Percentiles rank a stretch among this genome's conserved stretches.
phyloP scores from a whole-genome alignment of 495 filamentous ascomycete genomes.

The Ascobolus immersus region DNA sequence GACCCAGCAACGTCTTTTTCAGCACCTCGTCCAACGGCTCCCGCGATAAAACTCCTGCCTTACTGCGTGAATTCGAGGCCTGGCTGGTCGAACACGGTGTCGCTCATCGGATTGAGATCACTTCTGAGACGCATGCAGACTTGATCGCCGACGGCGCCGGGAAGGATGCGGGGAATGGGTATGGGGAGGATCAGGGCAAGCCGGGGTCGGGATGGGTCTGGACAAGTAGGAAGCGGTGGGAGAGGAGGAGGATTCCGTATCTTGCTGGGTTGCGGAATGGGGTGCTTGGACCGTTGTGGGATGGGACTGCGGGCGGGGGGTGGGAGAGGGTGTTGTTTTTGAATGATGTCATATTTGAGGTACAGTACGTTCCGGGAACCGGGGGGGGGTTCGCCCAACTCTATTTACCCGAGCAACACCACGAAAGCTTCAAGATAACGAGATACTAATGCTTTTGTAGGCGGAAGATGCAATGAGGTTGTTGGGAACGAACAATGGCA shows the following conservation, averaged over 20 bases:
- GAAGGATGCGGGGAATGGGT: no score
- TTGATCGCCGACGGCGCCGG: slow-evolving; percentile 20
- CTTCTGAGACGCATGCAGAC: slow-evolving; percentile 30
- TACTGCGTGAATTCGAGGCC: slow-evolving; percentile 30
- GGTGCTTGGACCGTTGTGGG: slow-evolving; percentile 25
- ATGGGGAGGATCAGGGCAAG: no score
- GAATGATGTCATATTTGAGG: slow-evolving; percentile 51
- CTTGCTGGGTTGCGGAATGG: slow-evolving; percentile 36
- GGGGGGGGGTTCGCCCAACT: neutral
- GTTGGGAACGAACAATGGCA: slow-evolving; percentile 42
- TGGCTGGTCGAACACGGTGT: slow-evolving; percentile 29
- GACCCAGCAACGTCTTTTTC: slow-evolving; percentile 39
- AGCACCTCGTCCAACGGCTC: slow-evolving; percentile 46
- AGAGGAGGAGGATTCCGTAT: slow-evolving; percentile 40
- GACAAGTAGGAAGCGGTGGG: slow-evolving; percentile 23
- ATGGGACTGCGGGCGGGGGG: slow-evolving; percentile 16
- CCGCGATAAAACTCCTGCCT: slow-evolving; percentile 42
- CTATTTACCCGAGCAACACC: no score
- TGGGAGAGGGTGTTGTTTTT: slow-evolving; percentile 41
- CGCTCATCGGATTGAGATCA: slow-evolving; percentile 26
- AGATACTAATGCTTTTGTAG: no score
- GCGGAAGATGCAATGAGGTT: slow-evolving; percentile 39
- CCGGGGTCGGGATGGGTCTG: slow-evolving; percentile 42
- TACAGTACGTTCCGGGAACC: slow-evolving; percentile 16
- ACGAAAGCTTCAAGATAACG: no score